A percentile compares a stretch with the other conserved stretches of the same genome.
Conservation (phyloP, 768 basidiomycete genomes). For the Rhizopogon roseolus region DNA sequence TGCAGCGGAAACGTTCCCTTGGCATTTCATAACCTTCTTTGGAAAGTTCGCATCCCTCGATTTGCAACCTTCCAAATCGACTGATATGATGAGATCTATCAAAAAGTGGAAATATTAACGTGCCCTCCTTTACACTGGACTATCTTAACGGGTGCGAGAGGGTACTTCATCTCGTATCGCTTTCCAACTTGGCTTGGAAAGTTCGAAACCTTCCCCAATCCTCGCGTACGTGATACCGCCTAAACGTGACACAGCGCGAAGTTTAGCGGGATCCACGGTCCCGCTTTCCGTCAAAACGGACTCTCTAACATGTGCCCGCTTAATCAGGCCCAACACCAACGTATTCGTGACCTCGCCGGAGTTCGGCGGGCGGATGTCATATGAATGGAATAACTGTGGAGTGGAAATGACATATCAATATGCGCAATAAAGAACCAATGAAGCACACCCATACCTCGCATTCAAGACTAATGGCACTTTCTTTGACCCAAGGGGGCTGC, state of each 20-base stretch:
- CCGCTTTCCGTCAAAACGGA: slow-evolving; percentile 41
- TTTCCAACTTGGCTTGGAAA: slow-evolving; percentile 38
- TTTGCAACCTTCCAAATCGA: slow-evolving; percentile 1
- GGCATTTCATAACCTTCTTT: slow-evolving; percentile 1
- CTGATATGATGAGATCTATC: not conserved
- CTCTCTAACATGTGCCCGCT: slow-evolving; percentile 46
- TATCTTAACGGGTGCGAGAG: not conserved
- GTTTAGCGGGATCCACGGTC: slow-evolving; percentile 41
- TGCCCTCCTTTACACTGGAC: not conserved
- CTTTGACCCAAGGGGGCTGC: slow-evolving; percentile 47
- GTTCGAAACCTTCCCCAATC: slow-evolving; percentile 41
- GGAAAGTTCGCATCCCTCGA: not conserved
- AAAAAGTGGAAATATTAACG: not conserved
- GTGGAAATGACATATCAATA: slow-evolving; percentile 13
- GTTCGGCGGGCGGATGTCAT: slow-evolving; percentile 41
- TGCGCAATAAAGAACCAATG: slow-evolving; percentile 7
- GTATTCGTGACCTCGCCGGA: slow-evolving; percentile 35
- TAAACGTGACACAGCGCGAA: slow-evolving; percentile 47
- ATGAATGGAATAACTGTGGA: slow-evolving; percentile 42
- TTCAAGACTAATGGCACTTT: slow-evolving; percentile 57
- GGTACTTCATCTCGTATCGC: slow-evolving; percentile 6
- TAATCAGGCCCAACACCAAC: slow-evolving; percentile 51
- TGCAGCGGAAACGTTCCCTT: not conserved
- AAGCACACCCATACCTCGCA: slow-evolving; percentile 45
- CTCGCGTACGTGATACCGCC: slow-evolving; percentile 51